Evolutionary conservation across 768 basidiomycete species (phyloP), one percentile per base, ranked within the genome.

Genomic region (Podaxis rugospora): DNA sequence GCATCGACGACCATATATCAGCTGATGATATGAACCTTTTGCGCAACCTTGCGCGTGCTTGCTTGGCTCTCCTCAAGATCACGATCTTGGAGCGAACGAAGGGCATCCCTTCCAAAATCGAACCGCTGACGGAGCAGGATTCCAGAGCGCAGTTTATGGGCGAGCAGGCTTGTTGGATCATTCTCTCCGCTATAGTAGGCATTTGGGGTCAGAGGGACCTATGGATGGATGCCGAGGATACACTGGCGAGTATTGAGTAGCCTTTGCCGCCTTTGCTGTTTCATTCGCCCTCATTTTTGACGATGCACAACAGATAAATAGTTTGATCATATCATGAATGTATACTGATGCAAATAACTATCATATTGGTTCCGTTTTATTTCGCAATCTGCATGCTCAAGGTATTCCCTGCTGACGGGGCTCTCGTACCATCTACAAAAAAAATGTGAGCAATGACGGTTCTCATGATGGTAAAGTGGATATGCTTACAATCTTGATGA

Each of bases 191-290:
- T 1, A 74, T 93, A 51, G 80, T 82, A 25, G 82, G 80, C 18
- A 71, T 87, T 2, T 94, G 92, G 92, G 86, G 83, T 23, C 92
- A 94, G 74, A 79, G 76, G 55, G 92, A 94, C 70, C 72, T 94
- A 44, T 94, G 91, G 92, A 74, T 74, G 71, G 91, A 93, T 67
- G 90, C 87, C 21, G 84, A 87, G 66, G 75, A 72, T n/a, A 75
- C 78, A 64, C 67, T 90, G 36, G 47, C 56, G 9, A 63, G 55
- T 40, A 42, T 61, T 25, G 27, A 25, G 25, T 51, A 28, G 42
- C 25, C 4, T 27, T 14, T 21, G 7, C 13, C 6, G 4, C 25
- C n/a, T 23, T 49, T 4, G 1, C 10, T 49, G 21, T 25, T 21
- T 49, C 21, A 25, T 14, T 4, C 47, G 4, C 47, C 18, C 4